These are phyloP conservation scores for Yamadazyma philogaea DNA, from an alignment of 805 yeast genomes.

Conservation along the genomic window DNA sequence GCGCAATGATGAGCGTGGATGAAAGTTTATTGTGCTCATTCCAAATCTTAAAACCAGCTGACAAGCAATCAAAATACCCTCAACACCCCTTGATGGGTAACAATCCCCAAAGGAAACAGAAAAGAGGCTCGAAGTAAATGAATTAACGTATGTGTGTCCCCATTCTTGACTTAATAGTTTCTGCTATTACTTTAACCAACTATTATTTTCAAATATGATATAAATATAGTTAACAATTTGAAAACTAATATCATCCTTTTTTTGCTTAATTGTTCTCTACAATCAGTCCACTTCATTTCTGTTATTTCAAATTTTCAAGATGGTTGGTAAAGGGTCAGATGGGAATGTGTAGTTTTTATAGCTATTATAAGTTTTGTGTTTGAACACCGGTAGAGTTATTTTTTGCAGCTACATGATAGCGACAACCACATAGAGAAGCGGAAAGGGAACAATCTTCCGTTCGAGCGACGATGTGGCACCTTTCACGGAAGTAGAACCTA, in stretches of 20 bases:
- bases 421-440: background rate
- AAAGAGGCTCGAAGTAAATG: conserved; percentile 45
- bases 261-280: background rate
- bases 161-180: background rate
- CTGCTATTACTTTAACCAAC: background rate
- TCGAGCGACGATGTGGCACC: too few relatives aligned
- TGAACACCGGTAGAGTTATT: background rate
- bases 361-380: conserved; percentile 5
- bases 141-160: background rate
- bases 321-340: background rate
- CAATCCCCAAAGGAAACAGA: conserved; percentile 55
- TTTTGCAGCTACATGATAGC: background rate
- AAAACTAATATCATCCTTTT: background rate
- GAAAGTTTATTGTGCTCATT: conserved; percentile 94
- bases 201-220: conserved; percentile 1
- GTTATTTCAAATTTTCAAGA: conserved; percentile 1
- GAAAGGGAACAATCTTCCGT: background rate
- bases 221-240: conserved; percentile 3
- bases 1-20: conserved; percentile 99
- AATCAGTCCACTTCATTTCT: conserved; percentile 3
- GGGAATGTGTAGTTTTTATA: background rate
- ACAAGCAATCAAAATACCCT: conserved; percentile 75
- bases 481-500: too few relatives aligned
- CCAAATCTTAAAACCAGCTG: conserved; percentile 97
- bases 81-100: conserved; percentile 33